These are phyloP conservation scores for Mycena kentingensis DNA, from an alignment of 768 basidiomycete genomes.

Conservation along the genomic window DNA sequence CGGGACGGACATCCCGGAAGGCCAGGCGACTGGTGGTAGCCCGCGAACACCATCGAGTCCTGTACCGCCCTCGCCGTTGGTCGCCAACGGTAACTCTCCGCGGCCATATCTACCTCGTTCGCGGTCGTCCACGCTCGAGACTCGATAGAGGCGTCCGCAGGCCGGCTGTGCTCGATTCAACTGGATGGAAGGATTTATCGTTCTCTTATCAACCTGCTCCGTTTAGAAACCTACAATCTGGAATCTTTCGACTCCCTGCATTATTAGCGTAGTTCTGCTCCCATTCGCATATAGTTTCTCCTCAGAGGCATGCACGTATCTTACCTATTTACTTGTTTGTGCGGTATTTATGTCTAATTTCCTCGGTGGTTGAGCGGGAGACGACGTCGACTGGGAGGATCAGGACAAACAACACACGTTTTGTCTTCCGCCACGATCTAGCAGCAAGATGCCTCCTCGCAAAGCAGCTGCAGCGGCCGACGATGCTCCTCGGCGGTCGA, in stretches of 20 bases:
- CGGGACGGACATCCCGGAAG: slow-evolving; percentile 11
- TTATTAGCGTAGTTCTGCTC: neutral
- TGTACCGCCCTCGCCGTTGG: slow-evolving; percentile 29
- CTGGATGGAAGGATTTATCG: slow-evolving; percentile 20
- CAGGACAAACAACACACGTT: slow-evolving; percentile 9
- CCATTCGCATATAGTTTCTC: slow-evolving; percentile 12
- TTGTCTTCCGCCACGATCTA: slow-evolving; percentile 24
- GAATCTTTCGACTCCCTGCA: neutral
- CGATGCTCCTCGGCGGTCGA: slow-evolving; percentile 54
- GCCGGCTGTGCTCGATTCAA: slow-evolving; percentile 1
- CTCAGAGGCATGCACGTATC: slow-evolving; percentile 11
- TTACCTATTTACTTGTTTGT: slow-evolving; percentile 2
- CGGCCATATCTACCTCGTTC: slow-evolving; percentile 31
- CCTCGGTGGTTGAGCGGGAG: no score
- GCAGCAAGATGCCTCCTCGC: slow-evolving; percentile 34
- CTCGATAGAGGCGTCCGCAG: slow-evolving; percentile 1
- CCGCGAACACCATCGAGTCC: slow-evolving; percentile 12
- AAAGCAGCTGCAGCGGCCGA: slow-evolving; percentile 36
- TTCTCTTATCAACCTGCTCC: slow-evolving; percentile 8
- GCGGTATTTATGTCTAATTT: slow-evolving; percentile 10
- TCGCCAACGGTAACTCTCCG: slow-evolving; percentile 9
- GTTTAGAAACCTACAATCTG: neutral
- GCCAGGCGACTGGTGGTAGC: slow-evolving; percentile 16
- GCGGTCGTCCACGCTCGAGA: slow-evolving; percentile 17
- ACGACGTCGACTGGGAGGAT: no score